Conservation (phyloP, 495 filamentous ascomycete species). For the Lichenothelia convexa region DNA sequence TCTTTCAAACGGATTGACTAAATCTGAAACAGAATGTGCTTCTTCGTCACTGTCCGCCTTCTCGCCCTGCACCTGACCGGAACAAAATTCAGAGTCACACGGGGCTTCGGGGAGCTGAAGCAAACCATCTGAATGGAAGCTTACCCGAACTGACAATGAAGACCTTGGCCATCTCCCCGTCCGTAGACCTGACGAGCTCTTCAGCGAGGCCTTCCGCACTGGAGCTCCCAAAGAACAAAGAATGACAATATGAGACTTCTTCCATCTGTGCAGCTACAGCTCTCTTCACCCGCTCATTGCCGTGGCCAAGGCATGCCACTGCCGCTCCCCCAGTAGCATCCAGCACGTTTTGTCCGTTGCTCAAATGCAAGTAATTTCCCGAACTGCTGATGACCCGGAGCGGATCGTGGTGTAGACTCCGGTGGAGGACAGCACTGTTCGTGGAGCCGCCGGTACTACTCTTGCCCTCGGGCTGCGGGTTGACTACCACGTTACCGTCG, state of each 20-base stretch:
- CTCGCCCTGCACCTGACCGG: no score
- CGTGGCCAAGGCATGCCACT: conserved; percentile 22
- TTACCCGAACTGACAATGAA: conserved; percentile 42
- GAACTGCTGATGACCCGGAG: conserved; percentile 9
- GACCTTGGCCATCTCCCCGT: conserved; percentile 21
- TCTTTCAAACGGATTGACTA: no score
- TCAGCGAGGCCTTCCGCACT: conserved; percentile 16
- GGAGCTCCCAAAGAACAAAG: conserved; percentile 31
- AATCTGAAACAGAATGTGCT: no score
- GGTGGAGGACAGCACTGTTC: conserved; percentile 12
- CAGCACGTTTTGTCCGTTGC: conserved; percentile 16
- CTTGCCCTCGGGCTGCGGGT: background rate
- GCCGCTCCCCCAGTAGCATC: conserved; percentile 23
- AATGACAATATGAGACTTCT: conserved; percentile 33
- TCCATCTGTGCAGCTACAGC: conserved; percentile 32
- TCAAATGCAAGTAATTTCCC: conserved; percentile 13
- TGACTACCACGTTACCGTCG: conserved; percentile 4
- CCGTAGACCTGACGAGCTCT: background rate
- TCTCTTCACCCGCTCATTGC: conserved; percentile 20
- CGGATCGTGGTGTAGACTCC: conserved; percentile 12
- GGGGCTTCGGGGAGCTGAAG: no score
- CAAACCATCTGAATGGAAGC: no score
- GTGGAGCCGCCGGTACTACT: background rate
- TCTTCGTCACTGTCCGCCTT: no score
- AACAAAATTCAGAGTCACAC: no score